phyloP scores from a whole-genome alignment of 2,329 filamentous ascomycete species.

The Cercospora zeae-maydis region DNA sequence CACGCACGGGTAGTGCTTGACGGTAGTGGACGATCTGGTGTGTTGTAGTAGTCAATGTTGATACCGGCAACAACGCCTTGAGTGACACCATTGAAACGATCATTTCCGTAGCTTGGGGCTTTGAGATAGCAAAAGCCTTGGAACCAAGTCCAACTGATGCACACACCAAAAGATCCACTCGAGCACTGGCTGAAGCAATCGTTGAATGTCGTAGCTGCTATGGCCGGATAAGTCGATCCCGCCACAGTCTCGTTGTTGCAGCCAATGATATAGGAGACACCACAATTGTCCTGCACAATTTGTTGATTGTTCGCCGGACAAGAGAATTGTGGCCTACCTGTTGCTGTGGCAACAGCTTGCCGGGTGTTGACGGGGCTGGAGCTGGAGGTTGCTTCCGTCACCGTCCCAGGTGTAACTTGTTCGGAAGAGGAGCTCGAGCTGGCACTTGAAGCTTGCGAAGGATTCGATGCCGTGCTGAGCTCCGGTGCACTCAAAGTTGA shows the following conservation, averaged over 20 bases:
- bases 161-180: constrained; percentile 1
- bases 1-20: background rate
- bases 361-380: background rate
- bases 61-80: background rate
- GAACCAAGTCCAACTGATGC: background rate
- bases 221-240: background rate
- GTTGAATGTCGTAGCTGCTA: background rate
- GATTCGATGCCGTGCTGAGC: background rate
- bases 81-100: background rate
- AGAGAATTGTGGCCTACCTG: background rate
- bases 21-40: background rate
- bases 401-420: background rate
- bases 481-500: too few relatives aligned
- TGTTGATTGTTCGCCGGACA: constrained; percentile 7
- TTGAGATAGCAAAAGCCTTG: constrained; percentile 7
- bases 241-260: background rate
- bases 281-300: constrained; percentile 10
- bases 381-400: background rate
- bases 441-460: background rate
- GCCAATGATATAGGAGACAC: constrained; percentile 9
- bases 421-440: background rate
- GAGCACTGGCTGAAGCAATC: constrained; percentile 6
- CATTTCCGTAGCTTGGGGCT: background rate
- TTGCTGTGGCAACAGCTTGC: background rate
- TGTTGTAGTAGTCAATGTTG: constrained; percentile 10